Evolutionary conservation across 2,329 filamentous ascomycete species (phyloP).

Genomic region (Eurotiales sp.): DNA sequence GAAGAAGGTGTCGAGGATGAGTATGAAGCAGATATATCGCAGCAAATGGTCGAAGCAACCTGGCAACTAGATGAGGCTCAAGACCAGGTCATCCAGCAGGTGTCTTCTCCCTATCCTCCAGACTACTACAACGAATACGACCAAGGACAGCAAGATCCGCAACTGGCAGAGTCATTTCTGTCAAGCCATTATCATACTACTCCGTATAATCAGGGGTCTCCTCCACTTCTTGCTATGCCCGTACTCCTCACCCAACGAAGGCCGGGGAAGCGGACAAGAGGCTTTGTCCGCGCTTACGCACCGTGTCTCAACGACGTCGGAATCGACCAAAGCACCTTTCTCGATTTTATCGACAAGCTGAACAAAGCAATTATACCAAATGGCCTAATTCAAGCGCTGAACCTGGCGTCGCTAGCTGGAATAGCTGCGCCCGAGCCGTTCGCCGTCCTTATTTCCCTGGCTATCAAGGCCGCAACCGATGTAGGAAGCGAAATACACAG

Average conservation of each 20-base stretch:
- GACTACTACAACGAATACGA: background rate
- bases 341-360: conserved; percentile 34
- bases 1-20: too few species aligned
- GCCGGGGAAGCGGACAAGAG: conserved; percentile 30
- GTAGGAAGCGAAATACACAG: background rate
- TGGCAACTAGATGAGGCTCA: background rate
- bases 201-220: too few species aligned
- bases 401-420: background rate
- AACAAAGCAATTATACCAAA: background rate
- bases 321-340: conserved; percentile 32
- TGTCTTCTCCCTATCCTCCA: too few species aligned
- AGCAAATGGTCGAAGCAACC: background rate
- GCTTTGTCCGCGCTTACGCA: conserved; percentile 38
- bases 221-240: background rate
- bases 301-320: conserved; percentile 31
- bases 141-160: too few species aligned
- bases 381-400: background rate
- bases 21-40: background rate
- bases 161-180: too few species aligned
- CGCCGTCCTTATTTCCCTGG: background rate
- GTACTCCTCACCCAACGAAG: conserved; percentile 38
- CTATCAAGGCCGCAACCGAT: background rate
- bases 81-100: background rate
- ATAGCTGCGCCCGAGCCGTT: background rate
- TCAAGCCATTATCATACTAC: too few species aligned